Conservation (phyloP, 495 filamentous ascomycete genomes). For the Penicillium cataractarum region DNA sequence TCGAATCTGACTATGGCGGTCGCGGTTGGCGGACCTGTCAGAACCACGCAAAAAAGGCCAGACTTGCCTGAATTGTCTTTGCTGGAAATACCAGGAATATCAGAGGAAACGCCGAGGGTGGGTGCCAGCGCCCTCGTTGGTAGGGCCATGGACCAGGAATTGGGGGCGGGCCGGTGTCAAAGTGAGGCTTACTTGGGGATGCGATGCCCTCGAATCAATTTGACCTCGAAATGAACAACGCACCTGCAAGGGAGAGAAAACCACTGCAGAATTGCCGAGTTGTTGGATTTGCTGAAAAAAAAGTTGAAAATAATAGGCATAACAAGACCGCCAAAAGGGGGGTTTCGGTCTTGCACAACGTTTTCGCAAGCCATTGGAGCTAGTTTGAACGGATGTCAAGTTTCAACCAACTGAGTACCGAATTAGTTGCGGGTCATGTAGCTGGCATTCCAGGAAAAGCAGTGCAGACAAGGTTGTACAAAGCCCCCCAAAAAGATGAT, state of each 20-base stretch:
- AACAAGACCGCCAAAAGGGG: background rate
- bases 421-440: background rate
- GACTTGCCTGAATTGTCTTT: background rate
- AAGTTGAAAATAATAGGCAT: background rate
- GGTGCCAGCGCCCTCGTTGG: background rate
- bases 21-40: background rate
- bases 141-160: conserved; percentile 4
- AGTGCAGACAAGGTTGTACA: background rate
- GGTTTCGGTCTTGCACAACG: background rate
- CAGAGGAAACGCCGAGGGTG: background rate
- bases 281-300: background rate
- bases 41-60: background rate
- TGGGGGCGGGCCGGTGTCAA: conserved; percentile 16
- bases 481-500: background rate
- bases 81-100: conserved; percentile 1
- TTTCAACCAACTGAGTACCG: background rate
- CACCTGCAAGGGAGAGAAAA: conserved; percentile 7
- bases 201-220: conserved; percentile 21
- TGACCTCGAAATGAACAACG: conserved; percentile 13
- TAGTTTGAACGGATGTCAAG: background rate
- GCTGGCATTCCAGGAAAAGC: background rate
- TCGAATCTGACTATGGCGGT: conserved; percentile 13
- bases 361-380: background rate
- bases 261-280: background rate
- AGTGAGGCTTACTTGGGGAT: conserved; percentile 32